Evolutionary conservation across 108 stramenopile species (phyloP).

Genomic region (Discostella stelligeroides): DNA sequence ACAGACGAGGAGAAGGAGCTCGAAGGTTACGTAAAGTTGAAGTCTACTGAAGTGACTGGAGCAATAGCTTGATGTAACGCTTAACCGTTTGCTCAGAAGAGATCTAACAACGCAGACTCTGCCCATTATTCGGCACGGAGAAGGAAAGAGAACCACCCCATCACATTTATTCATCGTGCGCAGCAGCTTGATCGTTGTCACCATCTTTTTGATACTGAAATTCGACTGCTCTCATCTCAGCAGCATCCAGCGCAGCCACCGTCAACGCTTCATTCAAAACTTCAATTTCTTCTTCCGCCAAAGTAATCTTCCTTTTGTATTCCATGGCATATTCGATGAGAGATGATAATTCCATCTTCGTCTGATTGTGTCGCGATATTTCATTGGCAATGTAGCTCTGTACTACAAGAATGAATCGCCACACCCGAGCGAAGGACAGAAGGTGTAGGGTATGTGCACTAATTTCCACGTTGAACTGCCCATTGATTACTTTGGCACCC

Average conservation of each 20-base stretch:
- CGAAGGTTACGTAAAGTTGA: no score
- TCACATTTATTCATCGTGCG: no score
- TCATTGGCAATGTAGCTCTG: conserved; percentile 25
- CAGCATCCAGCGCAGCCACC: conserved; percentile 36
- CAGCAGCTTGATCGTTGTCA: no score
- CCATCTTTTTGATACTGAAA: conserved; percentile 3
- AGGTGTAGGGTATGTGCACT: conserved; percentile 6
- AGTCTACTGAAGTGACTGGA: no score
- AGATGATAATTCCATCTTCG: conserved; percentile 15
- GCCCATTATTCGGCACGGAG: no score
- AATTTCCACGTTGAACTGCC: neutral
- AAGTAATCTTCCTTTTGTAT: conserved; percentile 12
- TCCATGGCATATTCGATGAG: neutral
- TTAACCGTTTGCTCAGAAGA: no score
- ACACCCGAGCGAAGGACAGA: conserved; percentile 10
- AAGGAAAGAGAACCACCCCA: no score
- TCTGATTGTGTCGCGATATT: conserved; percentile 12
- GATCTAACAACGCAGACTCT: no score
- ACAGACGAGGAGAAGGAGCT: no score
- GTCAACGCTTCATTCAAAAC: conserved; percentile 38
- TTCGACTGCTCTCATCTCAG: conserved; percentile 7
- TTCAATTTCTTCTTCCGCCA: conserved; percentile 28
- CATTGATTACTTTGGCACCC: conserved; percentile 1
- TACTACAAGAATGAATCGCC: conserved; percentile 24
- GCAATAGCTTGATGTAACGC: no score